These are phyloP conservation scores for Trypanosoma theileri DNA, from an alignment of 208 protist genomes.

Conservation along the genomic window DNA sequence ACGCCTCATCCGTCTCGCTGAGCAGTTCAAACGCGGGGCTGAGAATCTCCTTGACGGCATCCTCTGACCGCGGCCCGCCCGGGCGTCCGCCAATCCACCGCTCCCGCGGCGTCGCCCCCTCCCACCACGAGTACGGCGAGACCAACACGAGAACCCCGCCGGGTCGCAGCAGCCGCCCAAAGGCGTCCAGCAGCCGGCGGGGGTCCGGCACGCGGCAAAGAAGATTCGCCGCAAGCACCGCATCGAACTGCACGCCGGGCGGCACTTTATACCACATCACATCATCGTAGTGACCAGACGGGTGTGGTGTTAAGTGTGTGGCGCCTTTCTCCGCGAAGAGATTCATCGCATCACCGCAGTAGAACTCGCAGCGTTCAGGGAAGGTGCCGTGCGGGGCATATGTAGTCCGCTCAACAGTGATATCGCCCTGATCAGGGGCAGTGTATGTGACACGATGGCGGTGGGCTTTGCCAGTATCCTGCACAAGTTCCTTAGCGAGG, in stretches of 20 bases:
- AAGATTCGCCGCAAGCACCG: conserved; percentile 76
- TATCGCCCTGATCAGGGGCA: conserved; percentile 63
- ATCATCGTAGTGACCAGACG: conserved; percentile 37
- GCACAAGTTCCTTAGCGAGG: conserved; percentile 50
- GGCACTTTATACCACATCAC: conserved; percentile 55
- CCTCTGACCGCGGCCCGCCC: conserved; percentile 53
- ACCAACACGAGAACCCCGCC: conserved; percentile 77
- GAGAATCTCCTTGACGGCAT: conserved; percentile 60
- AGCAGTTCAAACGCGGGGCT: conserved; percentile 69
- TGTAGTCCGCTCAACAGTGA: conserved; percentile 39
- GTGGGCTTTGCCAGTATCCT: background rate
- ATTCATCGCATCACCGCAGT: conserved; percentile 64
- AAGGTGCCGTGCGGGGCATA: conserved; percentile 28
- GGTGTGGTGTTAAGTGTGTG: conserved; percentile 20
- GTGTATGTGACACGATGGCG: conserved; percentile 40
- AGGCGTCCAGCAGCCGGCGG: conserved; percentile 47
- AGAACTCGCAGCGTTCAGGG: conserved; percentile 55
- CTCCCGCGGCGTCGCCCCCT: conserved; percentile 51
- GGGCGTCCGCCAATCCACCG: conserved; percentile 76
- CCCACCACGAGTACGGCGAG: conserved; percentile 88
- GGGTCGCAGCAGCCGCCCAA: conserved; percentile 39
- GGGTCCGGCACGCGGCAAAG: conserved; percentile 83
- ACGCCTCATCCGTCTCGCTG: conserved; percentile 73
- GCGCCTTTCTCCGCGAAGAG: conserved; percentile 32
- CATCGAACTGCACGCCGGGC: conserved; percentile 66